Evolutionary conservation across 2,329 filamentous ascomycete species (phyloP), one percentile per base, ranked within the genome.

Genomic region (Beauveria brongniartii): DNA sequence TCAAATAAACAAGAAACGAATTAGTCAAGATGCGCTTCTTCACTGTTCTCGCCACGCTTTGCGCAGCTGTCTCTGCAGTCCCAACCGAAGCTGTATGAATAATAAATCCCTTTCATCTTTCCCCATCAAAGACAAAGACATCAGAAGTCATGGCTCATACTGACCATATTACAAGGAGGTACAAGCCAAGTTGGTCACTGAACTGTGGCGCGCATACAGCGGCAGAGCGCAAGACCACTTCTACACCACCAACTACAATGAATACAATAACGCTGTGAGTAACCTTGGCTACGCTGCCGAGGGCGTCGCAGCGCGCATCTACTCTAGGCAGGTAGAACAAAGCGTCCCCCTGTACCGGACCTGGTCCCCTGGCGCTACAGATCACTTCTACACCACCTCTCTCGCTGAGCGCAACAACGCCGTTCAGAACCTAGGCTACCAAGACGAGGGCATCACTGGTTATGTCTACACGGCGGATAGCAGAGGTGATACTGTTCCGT

Each of bases 341-440:
- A 62, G 2, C 14, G 40, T 62, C 0, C 60, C 60, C 2, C 48
- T 62, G 12, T 62, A 48, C 55, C 54, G 60, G 1, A 53, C 47
- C 8, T 62, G 46, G 20, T 62, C 60, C 16, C 44, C 54, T 7
- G 18, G 40, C 18, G 60, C 54, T 2, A 9, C 26, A 10, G 60
- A 62, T 26, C 60, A 62, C 48, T 62, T 62, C 48, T 62, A 62
- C 55, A 62, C 60, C 30, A 62, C 60, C 4, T 62, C 60, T 4
- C 55, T 48, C 28, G 14, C 54, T 5, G 60, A 62, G 60, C 60
- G 60, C 54, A 41, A 62, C 44, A 62, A 62, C 8, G 60, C 60
- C 2, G 43, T 58, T 5, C 47, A n/a, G 28, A 5, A 37, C 18
- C 55, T 62, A 4, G 60, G 60, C 5, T 62, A 62, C 55, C 52